Evolutionary conservation across 1,284 basidiomycete genomes (phyloP).

Genomic region (Lignosus rhinocerotis): DNA sequence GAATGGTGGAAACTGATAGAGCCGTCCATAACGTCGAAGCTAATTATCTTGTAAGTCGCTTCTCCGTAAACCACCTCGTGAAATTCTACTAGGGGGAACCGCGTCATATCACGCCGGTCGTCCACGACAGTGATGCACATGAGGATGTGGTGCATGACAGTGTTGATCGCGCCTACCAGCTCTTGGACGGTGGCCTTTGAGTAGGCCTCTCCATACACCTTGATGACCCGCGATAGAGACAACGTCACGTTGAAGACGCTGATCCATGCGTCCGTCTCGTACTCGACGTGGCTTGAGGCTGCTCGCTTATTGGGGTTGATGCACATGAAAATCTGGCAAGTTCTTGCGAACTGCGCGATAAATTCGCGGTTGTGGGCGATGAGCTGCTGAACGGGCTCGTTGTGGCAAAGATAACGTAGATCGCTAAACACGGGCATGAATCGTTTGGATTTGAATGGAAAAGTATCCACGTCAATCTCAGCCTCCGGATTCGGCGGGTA

Average conservation of each 20-base stretch:
- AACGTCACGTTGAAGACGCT: slow-evolving; percentile 91
- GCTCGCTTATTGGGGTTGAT: slow-evolving; percentile 90
- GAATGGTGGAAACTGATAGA: slow-evolving; percentile 96
- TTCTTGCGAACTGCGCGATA: slow-evolving; percentile 59
- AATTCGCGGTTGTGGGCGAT: slow-evolving; percentile 67
- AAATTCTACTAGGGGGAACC: slow-evolving; percentile 61
- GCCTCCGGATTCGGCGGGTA: slow-evolving; percentile 47
- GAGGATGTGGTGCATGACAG: slow-evolving; percentile 74
- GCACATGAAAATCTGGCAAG: slow-evolving; percentile 87
- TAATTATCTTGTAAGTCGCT: slow-evolving; percentile 59
- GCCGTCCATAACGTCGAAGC: slow-evolving; percentile 80
- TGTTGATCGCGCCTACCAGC: slow-evolving; percentile 68
- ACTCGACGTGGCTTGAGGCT: slow-evolving; percentile 83
- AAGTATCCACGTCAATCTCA: slow-evolving; percentile 76
- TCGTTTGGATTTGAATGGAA: slow-evolving; percentile 90
- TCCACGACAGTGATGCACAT: slow-evolving; percentile 67
- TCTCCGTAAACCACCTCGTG: slow-evolving; percentile 69
- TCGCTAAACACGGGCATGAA: slow-evolving; percentile 91
- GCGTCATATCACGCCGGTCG: slow-evolving; percentile 63
- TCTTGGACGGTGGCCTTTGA: slow-evolving; percentile 55
- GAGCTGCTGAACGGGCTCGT: slow-evolving; percentile 73
- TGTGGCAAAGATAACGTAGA: slow-evolving; percentile 77
- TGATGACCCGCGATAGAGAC: slow-evolving; percentile 84
- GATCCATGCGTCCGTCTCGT: slow-evolving; percentile 93
- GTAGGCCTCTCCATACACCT: slow-evolving; percentile 85